These are phyloP conservation scores for Trichophyton rubrum DNA, from an alignment of 2,329 filamentous ascomycete genomes.

Conservation along the genomic window DNA sequence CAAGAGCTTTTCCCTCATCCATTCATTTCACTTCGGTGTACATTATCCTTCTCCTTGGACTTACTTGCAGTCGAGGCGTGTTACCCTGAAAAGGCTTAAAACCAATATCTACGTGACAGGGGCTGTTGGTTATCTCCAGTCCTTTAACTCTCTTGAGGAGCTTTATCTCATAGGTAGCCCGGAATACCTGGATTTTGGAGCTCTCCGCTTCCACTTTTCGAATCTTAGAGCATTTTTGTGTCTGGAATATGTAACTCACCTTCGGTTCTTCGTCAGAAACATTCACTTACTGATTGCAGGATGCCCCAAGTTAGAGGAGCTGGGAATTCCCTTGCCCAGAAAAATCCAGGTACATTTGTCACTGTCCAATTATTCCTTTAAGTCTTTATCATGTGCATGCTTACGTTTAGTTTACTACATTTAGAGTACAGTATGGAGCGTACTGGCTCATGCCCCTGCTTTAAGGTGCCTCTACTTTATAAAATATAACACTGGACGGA, in stretches of 20 bases:
- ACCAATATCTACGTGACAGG: not conserved
- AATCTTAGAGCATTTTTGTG: not conserved
- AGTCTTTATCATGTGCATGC: not conserved
- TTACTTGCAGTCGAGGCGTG: not conserved
- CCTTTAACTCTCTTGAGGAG: not conserved
- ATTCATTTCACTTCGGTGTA: not conserved
- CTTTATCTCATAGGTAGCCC: not conserved
- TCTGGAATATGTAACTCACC: not conserved
- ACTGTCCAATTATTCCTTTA: too few relatives aligned
- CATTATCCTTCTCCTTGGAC: not conserved
- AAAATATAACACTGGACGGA: not conserved
- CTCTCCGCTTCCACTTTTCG: not conserved
- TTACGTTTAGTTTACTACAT: not conserved
- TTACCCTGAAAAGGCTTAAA: not conserved
- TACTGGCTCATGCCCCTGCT: not conserved
- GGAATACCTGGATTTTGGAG: too few relatives aligned
- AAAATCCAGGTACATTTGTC: not conserved
- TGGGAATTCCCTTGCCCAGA: not conserved
- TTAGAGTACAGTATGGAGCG: not conserved
- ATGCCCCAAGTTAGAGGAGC: not conserved
- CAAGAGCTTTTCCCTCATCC: not conserved
- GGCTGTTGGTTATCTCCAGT: not conserved
- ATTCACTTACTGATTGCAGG: not conserved
- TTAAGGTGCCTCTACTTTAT: not conserved
- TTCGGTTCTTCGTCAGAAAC: not conserved